Conservation (phyloP, 75 land plant species). For the Ceratopteris richardii region DNA sequence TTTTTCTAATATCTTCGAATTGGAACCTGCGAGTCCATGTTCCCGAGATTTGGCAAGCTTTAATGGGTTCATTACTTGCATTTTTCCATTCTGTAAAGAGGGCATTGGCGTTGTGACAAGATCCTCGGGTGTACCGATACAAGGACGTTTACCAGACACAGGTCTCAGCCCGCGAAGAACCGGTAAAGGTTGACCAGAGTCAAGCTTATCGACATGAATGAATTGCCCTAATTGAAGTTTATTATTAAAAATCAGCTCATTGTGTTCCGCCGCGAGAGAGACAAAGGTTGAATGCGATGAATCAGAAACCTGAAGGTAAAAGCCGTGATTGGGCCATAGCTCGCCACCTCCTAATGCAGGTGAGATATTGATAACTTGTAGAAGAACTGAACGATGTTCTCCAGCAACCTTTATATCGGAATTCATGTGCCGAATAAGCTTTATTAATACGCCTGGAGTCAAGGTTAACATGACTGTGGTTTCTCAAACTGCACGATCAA, state of each 20-base stretch:
- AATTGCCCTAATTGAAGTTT: slow-evolving; percentile 88
- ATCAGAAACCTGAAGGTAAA: slow-evolving; percentile 84
- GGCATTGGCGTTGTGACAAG: neutral
- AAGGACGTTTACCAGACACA: slow-evolving; percentile 61
- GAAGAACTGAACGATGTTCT: slow-evolving; percentile 61
- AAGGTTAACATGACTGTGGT: slow-evolving; percentile 70
- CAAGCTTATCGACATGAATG: slow-evolving; percentile 63
- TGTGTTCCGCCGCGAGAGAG: slow-evolving; percentile 66
- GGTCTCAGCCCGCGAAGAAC: slow-evolving; percentile 55
- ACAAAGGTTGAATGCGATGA: slow-evolving; percentile 83
- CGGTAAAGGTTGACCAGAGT: slow-evolving; percentile 52
- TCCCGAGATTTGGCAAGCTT: too few relatives aligned
- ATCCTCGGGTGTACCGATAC: slow-evolving; percentile 56
- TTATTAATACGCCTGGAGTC: slow-evolving; percentile 81
- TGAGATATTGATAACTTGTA: slow-evolving; percentile 63
- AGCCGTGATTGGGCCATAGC: slow-evolving; percentile 71
- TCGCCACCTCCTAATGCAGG: slow-evolving; percentile 60
- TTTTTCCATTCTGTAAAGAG: too few relatives aligned
- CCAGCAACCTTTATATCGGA: slow-evolving; percentile 51
- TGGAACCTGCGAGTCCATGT: neutral
- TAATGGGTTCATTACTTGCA: too few relatives aligned
- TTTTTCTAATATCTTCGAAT: neutral
- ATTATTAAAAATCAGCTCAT: slow-evolving; percentile 59
- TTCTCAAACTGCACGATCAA: too few relatives aligned
- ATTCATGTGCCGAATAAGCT: slow-evolving; percentile 82